Base-by-base conservation (phyloP, 345 rosid genomes). In the Euclidium syriacum region DNA sequence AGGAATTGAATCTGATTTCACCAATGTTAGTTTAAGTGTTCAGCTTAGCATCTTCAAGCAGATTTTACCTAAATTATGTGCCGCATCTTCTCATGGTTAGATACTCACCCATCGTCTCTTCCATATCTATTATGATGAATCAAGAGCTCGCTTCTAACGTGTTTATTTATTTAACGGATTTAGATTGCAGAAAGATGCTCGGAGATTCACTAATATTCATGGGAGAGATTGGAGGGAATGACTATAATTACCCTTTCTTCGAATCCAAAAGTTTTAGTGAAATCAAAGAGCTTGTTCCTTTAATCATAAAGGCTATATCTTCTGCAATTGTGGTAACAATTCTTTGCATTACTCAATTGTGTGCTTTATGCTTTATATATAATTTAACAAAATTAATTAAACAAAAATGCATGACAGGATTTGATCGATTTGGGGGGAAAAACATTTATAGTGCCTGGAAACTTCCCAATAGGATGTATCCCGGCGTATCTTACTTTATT, bases 171-270 rank as follows among this genome's bases (percentile, higher is more conserved):
- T 1, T 2, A 17, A 5, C 11, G 6, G 15, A 17, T 8, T 19
- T n/a, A 72, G 82, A 70, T 10, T 70, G 78, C 52, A 38, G 12
- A 0, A 32, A 73, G 11, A 35, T 64, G 12, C 55, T 78, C 0
- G 3, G 48, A 1, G 56, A 19, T n/a, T 72, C 82, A 2, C 33
- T 79, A 51, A 27, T 79, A 52, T 52, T 73, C 0, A 39, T 75
- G 71, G 82, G 82, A 60, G 79, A 78, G 56, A 75, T 78, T 15
- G 82, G 82, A 23, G 79, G 82, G 16, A 78, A 78, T 3, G 79
- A 78, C 44, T 75, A 72, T 52, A 59, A 65, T 18, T 7, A 69
- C 32, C 55, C 58, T 3, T 51, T 79, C 50, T 10, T 33, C 4
- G 1, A 3, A 16, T 48, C 72, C 17, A 56, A 19, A 42, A 46